Conservation (phyloP, 352 stramenopile genomes). For the Phytophthora sp. region DNA sequence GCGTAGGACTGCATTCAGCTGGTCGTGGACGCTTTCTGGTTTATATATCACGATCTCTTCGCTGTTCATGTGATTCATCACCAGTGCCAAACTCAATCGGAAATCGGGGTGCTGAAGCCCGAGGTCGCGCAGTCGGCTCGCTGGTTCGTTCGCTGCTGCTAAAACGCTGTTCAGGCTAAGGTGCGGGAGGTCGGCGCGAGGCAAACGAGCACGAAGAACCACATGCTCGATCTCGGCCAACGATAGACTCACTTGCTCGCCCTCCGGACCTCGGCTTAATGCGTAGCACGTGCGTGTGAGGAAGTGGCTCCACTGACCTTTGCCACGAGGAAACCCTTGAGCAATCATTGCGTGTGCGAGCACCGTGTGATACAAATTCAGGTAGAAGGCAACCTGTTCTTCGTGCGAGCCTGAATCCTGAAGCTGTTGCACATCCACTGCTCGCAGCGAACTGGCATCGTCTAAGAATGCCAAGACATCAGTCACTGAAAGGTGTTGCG, state of each 20-base stretch:
- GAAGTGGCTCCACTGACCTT: constrained; percentile 66
- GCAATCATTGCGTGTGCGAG: constrained; percentile 79
- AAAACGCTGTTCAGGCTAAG: constrained; percentile 35
- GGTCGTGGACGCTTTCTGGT: constrained; percentile 58
- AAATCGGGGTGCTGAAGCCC: constrained; percentile 78
- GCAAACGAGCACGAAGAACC: constrained; percentile 65
- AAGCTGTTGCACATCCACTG: constrained; percentile 55
- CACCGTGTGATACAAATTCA: constrained; percentile 85
- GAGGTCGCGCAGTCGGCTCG: constrained; percentile 35
- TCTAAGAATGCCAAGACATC: constrained; percentile 75
- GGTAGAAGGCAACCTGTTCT: constrained; percentile 72
- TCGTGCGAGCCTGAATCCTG: constrained; percentile 58
- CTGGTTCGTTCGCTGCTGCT: constrained; percentile 5
- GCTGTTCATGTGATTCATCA: constrained; percentile 52
- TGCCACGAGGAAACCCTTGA: constrained; percentile 61
- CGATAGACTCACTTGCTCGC: constrained; percentile 56
- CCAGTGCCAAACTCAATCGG: constrained; percentile 71
- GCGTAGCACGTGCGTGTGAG: constrained; percentile 68
- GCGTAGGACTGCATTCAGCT: constrained; percentile 71
- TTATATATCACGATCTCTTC: constrained; percentile 33
- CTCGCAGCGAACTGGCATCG: constrained; percentile 59
- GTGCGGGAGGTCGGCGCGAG: constrained; percentile 55
- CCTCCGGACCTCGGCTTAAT: constrained; percentile 36
- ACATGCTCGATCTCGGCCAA: constrained; percentile 83
- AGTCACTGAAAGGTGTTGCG: constrained; percentile 45